phyloP scores from a whole-genome alignment of 2,329 filamentous ascomycete genomes.

The Gremmenia infestans region DNA sequence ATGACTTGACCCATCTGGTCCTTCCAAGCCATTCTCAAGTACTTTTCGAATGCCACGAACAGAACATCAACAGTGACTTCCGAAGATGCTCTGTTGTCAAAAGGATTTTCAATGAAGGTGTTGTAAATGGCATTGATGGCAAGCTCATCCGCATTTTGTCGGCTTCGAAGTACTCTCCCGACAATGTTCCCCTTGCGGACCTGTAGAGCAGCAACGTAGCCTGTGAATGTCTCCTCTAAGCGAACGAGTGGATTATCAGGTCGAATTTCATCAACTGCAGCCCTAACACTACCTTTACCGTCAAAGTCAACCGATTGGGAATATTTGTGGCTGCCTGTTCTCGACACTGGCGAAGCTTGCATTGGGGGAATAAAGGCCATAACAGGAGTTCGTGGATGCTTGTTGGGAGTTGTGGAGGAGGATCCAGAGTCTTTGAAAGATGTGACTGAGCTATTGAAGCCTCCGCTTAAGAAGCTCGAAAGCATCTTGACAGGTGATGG shows the following conservation, averaged over 20 bases:
- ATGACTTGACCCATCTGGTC: constrained; percentile 85
- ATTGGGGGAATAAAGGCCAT: constrained; percentile 41
- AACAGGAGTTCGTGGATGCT: constrained; percentile 30
- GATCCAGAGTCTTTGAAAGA: constrained; percentile 35
- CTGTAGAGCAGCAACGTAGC: constrained; percentile 77
- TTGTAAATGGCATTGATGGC: constrained; percentile 89
- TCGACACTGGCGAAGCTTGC: constrained; percentile 21
- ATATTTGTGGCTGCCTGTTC: constrained; percentile 28
- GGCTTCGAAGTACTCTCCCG: constrained; percentile 67
- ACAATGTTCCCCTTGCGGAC: constrained; percentile 83
- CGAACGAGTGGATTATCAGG: constrained; percentile 64
- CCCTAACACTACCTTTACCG: constrained; percentile 31
- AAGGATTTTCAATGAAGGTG: constrained; percentile 75
- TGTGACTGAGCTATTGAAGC: constrained; percentile 39
- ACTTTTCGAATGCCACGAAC: constrained; percentile 91
- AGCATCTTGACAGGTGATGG: constrained; percentile 89
- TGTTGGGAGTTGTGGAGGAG: constrained; percentile 35
- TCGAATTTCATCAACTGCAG: constrained; percentile 44
- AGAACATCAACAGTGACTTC: constrained; percentile 79
- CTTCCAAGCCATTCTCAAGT: constrained; percentile 80
- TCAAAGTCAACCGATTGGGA: constrained; percentile 27
- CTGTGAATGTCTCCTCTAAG: constrained; percentile 79
- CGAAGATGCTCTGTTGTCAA: constrained; percentile 67
- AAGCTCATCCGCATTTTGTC: constrained; percentile 68
- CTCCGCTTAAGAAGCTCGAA: constrained; percentile 71